Evolutionary conservation across 306 rosid genomes (phyloP).

Genomic region (Cucurbita ficifolia): DNA sequence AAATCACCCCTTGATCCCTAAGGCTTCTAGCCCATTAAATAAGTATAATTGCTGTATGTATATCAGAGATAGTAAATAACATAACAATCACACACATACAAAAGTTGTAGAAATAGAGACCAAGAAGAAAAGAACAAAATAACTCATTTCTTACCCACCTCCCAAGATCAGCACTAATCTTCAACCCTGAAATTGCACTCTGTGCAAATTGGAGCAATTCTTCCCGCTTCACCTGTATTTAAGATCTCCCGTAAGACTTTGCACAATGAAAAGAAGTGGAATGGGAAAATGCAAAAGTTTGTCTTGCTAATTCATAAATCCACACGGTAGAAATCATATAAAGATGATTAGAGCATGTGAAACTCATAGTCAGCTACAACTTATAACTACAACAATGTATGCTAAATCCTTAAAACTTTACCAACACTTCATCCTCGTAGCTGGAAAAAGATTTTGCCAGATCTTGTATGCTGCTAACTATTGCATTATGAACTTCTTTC

Average conservation of each 20-base stretch:
- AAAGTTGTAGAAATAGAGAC: neutral
- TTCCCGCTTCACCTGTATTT: constrained; percentile 81
- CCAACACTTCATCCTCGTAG: constrained; percentile 95
- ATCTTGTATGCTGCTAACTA: constrained; percentile 92
- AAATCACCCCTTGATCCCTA: neutral
- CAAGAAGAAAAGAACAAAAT: constrained; percentile 5
- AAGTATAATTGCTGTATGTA: neutral
- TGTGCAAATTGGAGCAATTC: constrained; percentile 98
- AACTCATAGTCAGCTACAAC: neutral
- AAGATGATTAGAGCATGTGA: neutral
- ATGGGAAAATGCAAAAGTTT: neutral
- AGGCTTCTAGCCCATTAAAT: neutral
- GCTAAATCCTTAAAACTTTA: constrained; percentile 13
- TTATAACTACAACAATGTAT: neutral
- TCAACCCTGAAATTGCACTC: constrained; percentile 85
- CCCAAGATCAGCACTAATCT: constrained; percentile 52
- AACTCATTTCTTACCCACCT: constrained; percentile 45
- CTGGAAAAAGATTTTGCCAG: constrained; percentile 61
- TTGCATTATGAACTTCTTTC: constrained; percentile 84
- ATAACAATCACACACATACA: neutral
- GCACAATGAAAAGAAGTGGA: neutral
- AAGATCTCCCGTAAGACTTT: neutral
- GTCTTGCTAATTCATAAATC: neutral
- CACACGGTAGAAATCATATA: neutral
- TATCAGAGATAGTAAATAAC: neutral